Evolutionary conservation across 805 yeast species (phyloP).

Genomic region (Barnettozyma pratensis): DNA sequence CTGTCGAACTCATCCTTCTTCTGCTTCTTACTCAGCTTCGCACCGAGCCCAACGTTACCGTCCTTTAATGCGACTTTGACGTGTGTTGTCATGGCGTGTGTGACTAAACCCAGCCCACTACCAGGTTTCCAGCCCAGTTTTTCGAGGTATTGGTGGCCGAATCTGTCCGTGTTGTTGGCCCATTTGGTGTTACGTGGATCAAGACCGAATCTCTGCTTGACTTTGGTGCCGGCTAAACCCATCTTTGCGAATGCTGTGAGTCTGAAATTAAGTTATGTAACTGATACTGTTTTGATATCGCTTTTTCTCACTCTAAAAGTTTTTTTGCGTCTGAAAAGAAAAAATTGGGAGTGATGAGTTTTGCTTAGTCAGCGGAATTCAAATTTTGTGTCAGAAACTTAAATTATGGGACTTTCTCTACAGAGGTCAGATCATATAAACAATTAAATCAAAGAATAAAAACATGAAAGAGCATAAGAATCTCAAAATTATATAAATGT

Average conservation of each 20-base stretch:
- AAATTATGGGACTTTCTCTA: too few relatives aligned
- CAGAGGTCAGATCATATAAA: too few relatives aligned
- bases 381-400: too few relatives aligned
- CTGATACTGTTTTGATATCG: too few relatives aligned
- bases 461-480: too few relatives aligned
- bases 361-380: too few relatives aligned
- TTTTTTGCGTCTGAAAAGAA: constrained; percentile 4
- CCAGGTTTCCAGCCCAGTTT: constrained; percentile 94
- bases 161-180: constrained; percentile 80
- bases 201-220: constrained; percentile 77
- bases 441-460: too few relatives aligned
- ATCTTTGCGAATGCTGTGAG: constrained; percentile 28
- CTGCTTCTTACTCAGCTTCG: constrained; percentile 54
- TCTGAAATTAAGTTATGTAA: too few relatives aligned
- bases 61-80: constrained; percentile 78
- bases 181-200: constrained; percentile 95
- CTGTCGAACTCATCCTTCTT: constrained; percentile 66
- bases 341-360: neutral
- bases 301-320: too few relatives aligned
- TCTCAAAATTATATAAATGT: too few relatives aligned
- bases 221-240: constrained; percentile 81
- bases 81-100: constrained; percentile 69
- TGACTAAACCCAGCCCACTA: constrained; percentile 70
- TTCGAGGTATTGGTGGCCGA: constrained; percentile 82
- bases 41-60: constrained; percentile 86